phyloP scores from a whole-genome alignment of 176 grass and related monocot species.

The Phoenix dactylifera region DNA sequence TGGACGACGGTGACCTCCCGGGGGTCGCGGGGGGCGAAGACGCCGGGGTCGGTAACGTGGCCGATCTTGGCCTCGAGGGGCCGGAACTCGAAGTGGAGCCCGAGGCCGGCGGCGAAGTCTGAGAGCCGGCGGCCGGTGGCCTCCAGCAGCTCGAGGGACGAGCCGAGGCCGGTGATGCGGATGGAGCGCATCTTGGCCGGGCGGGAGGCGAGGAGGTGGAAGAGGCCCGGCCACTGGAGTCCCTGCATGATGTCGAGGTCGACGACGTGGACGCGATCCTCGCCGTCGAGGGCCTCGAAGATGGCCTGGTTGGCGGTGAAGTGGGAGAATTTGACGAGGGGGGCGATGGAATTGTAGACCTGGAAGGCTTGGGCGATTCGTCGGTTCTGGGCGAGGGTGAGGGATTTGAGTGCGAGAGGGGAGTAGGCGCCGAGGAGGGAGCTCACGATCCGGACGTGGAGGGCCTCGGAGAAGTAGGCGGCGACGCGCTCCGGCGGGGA shows the following conservation, averaged over 20 bases:
- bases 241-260: too few species aligned
- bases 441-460: slow-evolving; percentile 61
- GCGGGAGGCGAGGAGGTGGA: slow-evolving; percentile 81
- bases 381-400: slow-evolving; percentile 31
- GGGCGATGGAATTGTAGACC: slow-evolving; percentile 39
- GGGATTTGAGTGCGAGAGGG: slow-evolving; percentile 31
- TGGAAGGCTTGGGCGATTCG: slow-evolving; percentile 27
- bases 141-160: slow-evolving; percentile 68
- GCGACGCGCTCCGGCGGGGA: slow-evolving; percentile 66
- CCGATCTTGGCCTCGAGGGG: slow-evolving; percentile 81
- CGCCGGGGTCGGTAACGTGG: slow-evolving; percentile 29
- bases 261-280: slow-evolving; percentile 10
- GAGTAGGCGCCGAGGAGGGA: slow-evolving; percentile 69
- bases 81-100: slow-evolving; percentile 63
- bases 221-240: slow-evolving; percentile 79
- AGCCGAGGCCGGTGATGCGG: slow-evolving; percentile 64
- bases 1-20: slow-evolving; percentile 63
- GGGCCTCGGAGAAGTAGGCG: slow-evolving; percentile 81
- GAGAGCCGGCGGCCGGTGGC: slow-evolving; percentile 65
- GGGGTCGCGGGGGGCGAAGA: slow-evolving; percentile 35
- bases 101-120: slow-evolving; percentile 55
- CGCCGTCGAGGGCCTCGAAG: slow-evolving; percentile 60
- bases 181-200: slow-evolving; percentile 41
- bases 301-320: slow-evolving; percentile 95
- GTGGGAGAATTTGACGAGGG: slow-evolving; percentile 91